A percentile compares a stretch with the other conserved stretches of the same genome.
Conservation (phyloP, 495 filamentous ascomycete genomes). For the Neurospora sp. region DNA sequence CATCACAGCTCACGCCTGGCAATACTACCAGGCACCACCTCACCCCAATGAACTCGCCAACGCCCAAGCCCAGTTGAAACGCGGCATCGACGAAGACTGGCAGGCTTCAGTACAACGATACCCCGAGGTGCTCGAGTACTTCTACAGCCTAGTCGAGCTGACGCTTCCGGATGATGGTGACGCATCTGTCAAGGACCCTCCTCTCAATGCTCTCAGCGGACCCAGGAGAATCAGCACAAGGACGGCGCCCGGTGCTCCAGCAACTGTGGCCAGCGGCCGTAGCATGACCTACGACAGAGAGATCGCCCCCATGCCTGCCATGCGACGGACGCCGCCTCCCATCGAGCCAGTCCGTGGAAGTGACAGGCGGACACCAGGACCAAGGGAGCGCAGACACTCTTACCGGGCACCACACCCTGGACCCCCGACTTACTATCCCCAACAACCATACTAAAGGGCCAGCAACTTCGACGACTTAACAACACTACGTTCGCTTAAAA, state of each 20-base stretch:
- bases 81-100: slow-evolving; percentile 68
- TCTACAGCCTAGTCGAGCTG: slow-evolving; percentile 53
- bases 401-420: slow-evolving; percentile 19
- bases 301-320: not conserved
- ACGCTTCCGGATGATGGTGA: slow-evolving; percentile 47
- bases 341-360: slow-evolving; percentile 17
- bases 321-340: slow-evolving; percentile 23
- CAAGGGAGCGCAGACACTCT: slow-evolving; percentile 14
- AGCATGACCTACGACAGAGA: slow-evolving; percentile 22
- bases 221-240: slow-evolving; percentile 26
- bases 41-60: slow-evolving; percentile 48
- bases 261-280: slow-evolving; percentile 25
- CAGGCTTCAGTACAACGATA: slow-evolving; percentile 56
- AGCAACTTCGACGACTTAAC: not conserved
- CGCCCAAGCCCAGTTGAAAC: slow-evolving; percentile 50
- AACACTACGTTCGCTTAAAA: not conserved
- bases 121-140: slow-evolving; percentile 66
- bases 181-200: slow-evolving; percentile 43
- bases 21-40: slow-evolving; percentile 44
- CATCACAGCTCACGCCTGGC: slow-evolving; percentile 46
- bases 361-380: slow-evolving; percentile 24
- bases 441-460: slow-evolving; percentile 1
- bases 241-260: slow-evolving; percentile 14
- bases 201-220: slow-evolving; percentile 41
- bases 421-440: slow-evolving; percentile 16